Evolutionary conservation across 179 eudicot species (phyloP), one percentile per base, ranked within the genome.

Genomic region (Amaranthus tricolor): DNA sequence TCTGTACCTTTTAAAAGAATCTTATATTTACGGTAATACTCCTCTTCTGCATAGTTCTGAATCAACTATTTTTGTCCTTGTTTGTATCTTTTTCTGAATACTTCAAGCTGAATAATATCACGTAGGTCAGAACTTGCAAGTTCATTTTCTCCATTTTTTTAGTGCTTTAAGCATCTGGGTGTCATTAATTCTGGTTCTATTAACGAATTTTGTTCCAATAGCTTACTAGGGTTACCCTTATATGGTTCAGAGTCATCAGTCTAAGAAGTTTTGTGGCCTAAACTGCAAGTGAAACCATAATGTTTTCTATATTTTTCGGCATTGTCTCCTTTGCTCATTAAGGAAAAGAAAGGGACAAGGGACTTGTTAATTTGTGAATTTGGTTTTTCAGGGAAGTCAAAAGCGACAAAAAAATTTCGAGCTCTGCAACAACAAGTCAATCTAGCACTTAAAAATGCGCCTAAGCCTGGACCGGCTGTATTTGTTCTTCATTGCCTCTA

Each of bases 331-430:
- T 45, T 51, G 15, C 24, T 3, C 10, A 20, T 20, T 8, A 48
- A 59, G 54, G 67, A 14, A 48, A 14, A 49, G 24, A 48, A 16
- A 10, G 50, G n/a, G 47, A 77, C 19, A 56, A 13, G 57, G 61
- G 44, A 45, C 66, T 63, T 49, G 47, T 24, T 53, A 19, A 20
- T 14, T 51, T 51, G 14, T 51, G 40, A 14, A 75, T 40, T 78
- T 78, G 66, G 66, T 76, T 78, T 83, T 53, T 62, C 81, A 92
- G 98, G 99, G 67, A 87, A 89, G 71, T 84, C 85, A 55, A 92
- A 89, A 86, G 99, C 99, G 73, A 81, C 96, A 7, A 79, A 75
- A 21, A 95, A 95, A 74, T 95, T 95, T 48, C 93, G 91, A 66
- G 84, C 86, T 78, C 90, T 95, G 77, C 97, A 92, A 74, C 91